These are phyloP conservation scores for Skeletonema costatum DNA, from an alignment of 108 stramenopile genomes.

Conservation along the genomic window DNA sequence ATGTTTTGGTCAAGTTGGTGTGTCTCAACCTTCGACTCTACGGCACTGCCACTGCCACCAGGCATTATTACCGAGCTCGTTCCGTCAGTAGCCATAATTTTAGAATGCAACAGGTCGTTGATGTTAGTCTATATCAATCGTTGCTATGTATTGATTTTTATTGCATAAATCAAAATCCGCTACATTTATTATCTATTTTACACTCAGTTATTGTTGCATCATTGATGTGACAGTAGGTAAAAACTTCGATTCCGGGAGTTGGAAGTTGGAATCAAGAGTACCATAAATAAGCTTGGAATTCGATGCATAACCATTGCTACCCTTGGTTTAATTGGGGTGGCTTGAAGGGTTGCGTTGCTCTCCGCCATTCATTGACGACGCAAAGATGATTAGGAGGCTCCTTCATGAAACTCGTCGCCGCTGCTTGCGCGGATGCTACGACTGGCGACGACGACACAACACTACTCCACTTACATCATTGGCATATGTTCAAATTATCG, in stretches of 20 bases:
- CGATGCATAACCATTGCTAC: no score
- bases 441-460: not conserved
- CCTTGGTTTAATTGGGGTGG: no score
- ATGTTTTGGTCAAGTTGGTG: not conserved
- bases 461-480: not conserved
- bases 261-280: no score
- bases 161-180: no score
- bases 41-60: not conserved
- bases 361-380: not conserved
- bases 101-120: not conserved
- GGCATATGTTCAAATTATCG: slow-evolving; percentile 17
- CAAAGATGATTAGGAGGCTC: not conserved
- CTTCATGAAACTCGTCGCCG: not conserved
- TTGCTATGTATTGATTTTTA: no score
- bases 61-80: not conserved
- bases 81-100: not conserved
- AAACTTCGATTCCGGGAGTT: no score
- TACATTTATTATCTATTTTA: no score
- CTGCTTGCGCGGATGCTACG: slow-evolving; percentile 7
- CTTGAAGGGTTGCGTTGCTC: no score
- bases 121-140: no score
- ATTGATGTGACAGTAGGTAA: no score
- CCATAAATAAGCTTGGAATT: no score
- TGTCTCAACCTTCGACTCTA: not conserved
- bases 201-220: no score